phyloP scores from a whole-genome alignment of 257 asterid genomes.

The Ehretia macrophylla region DNA sequence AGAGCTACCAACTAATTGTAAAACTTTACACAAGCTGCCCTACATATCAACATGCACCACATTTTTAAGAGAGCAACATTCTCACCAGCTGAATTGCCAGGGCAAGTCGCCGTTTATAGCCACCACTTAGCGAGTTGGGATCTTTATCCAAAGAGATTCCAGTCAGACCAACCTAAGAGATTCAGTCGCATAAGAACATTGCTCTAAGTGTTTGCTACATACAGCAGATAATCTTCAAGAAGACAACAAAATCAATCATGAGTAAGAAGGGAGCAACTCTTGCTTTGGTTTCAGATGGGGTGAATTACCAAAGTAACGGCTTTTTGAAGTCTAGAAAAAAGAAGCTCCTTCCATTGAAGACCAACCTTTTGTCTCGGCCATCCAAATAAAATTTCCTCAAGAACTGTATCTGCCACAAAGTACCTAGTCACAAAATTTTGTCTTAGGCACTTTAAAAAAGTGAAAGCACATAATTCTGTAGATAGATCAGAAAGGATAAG shows the following conservation, averaged over 20 bases:
- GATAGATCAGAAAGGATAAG: neutral
- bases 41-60: neutral
- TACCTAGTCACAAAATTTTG: slow-evolving; percentile 36
- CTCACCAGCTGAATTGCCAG: slow-evolving; percentile 86
- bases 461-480: neutral
- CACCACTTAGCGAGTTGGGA: slow-evolving; percentile 91
- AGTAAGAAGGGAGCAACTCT: slow-evolving; percentile 11
- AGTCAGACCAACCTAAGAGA: slow-evolving; percentile 28
- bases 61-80: slow-evolving; percentile 15
- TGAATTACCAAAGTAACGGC: slow-evolving; percentile 70
- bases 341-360: slow-evolving; percentile 68
- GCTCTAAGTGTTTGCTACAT: neutral
- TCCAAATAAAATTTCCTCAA: slow-evolving; percentile 88
- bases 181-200: neutral
- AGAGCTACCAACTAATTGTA: slow-evolving; percentile 1
- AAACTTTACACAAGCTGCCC: neutral
- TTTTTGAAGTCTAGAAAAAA: slow-evolving; percentile 77
- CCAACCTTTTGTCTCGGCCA: slow-evolving; percentile 91
- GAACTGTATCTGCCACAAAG: slow-evolving; percentile 84
- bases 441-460: neutral
- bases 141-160: slow-evolving; percentile 38
- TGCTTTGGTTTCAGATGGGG: slow-evolving; percentile 11
- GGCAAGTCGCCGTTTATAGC: slow-evolving; percentile 95
- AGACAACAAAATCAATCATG: neutral
- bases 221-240: neutral